Evolutionary conservation across 805 yeast species (phyloP), one percentile per base, ranked within the genome.

Genomic region (Sugiyamaella marilandica): DNA sequence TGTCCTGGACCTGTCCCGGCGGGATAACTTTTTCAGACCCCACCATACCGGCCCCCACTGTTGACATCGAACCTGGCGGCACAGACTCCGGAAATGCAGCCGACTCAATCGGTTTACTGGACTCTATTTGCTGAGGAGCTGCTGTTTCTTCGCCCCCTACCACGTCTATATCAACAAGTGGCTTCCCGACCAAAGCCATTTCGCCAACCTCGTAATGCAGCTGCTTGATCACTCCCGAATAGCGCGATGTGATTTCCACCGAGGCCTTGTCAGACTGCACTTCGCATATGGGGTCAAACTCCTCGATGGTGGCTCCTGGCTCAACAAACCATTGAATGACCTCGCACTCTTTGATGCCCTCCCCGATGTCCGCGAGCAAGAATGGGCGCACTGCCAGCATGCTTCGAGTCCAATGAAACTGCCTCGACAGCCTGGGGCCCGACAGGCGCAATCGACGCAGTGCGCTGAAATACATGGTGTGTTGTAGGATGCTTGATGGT

Each of bases 271-370:
- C 71, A 41, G 65, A 58, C 56, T 67, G 71, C 33, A 67, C 69
- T 53, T 67, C 71, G 49, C 70, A 67, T 19, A 67, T 62, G 13
- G 63, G 65, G 49, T 67, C 71, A 47, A 67, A 67, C 56, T 67
- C 70, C 45, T 65, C 69, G 34, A 67, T 60, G 14, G 62, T 55
- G 11, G 69, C 67, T 2, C 68, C 67, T 13, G 71, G 70, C 53
- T 66, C 65, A 8, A 67, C 69, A 54, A 67, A 64, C 71, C 71
- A 67, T 54, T 67, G 71, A 39, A 67, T 67, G 21, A 67, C 67
- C 53, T 67, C 71, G 50, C 71, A 67, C 48, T 67, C 71, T 47
- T 64, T 65, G 55, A 67, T 67, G 4, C 69, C 70, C 45, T 67
- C 71, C 2, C 71, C 71, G 16, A 67, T 66, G 49, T 67, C 71